Base-by-base conservation (phyloP, 768 basidiomycete species). In the Leccinum uliginosum region DNA sequence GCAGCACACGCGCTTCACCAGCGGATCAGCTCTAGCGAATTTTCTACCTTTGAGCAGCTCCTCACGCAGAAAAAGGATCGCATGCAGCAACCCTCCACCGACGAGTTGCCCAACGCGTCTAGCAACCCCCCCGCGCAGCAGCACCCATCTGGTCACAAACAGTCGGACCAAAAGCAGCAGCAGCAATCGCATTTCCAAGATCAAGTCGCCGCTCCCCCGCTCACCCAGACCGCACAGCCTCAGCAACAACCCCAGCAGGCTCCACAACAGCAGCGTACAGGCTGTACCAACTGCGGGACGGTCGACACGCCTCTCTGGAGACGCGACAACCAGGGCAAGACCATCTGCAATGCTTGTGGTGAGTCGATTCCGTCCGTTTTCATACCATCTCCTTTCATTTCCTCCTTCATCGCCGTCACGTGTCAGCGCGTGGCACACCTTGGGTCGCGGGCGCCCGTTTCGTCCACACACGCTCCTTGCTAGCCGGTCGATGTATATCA, bases 261-360 rank as follows among this genome's bases (percentile, higher is more conserved):
- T 46, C 59, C 65, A 54, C 80, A 58, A 64, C 75, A 77, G 47
- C 73, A 79, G 30, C 77, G 80, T 30, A 69, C 67, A 7, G 63
- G 67, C 55, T 91, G 89, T 69, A 78, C 83, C 38, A 89, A 89
- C 71, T 91, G 92, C 73, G 84, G 84, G 17, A 86, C 87, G n/a
- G 75, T 79, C 6, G 80, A 83, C 60, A 91, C 90, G 55, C 91
- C 91, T 34, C 82, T 93, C 26, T 93, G 92, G 92, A 78, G 91
- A 64, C 81, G 91, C 63, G 90, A 90, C 69, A 76, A 80, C 45
- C 84, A 89, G 64, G 92, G 91, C 56, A 90, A 87, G 71, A 82
- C 86, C 50, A 83, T 93, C 67, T 94, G 92, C 77, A 93, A 93
- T 72, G 88, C 89, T 51, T 93, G 92, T 73, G 92, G 91, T 93